Evolutionary conservation across 169 alveolate genomes (phyloP), one percentile per base, ranked within the genome.

Genomic region (Eimeria brunetti): DNA sequence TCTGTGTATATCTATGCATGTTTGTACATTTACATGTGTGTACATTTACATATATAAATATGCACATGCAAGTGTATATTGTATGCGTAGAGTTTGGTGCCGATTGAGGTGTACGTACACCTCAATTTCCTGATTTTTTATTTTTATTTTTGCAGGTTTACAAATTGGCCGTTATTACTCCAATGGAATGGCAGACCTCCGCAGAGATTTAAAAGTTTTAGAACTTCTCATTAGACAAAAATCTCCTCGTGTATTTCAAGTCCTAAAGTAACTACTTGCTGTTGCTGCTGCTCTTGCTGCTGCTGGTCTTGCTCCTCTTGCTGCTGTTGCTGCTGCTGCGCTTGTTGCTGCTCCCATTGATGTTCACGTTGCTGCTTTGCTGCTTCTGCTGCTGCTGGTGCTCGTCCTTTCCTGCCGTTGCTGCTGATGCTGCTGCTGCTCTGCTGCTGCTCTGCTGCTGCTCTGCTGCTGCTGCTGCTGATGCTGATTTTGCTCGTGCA

Each of bases 151-250:
- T 49, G 18, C 88, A 83, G 90, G 90, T 24, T n/a, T 85, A 78
- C 94, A 62, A 38, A 75, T 75, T 38, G 85, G 93, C 88, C 98
- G 97, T 51, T 98, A 97, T 92, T 98, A 98, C 94, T 97, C 97
- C 75, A 95, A 96, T 33, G 98, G 98, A 64, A 98, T 98, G 99
- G 56, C 88, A 20, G 98, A 96, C 20, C 92, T 98, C 58, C 94
- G 97, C 62, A 96, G 98, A 30, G 99, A 98, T 69, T 86, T 98
- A 88, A 85, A 97, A 86, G 98, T 97, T 71, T 96, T 98, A 80
- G 98, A 97, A 84, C 91, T 96, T 85, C 85, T 97, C 62, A 91
- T 98, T 18, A 81, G 86, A 73, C 93, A 91, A 94, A 96, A 97
- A 85, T 88, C 97, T 83, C 97, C 97, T 44, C 96, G 96, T 38